Evolutionary conservation across 495 filamentous ascomycete genomes (phyloP).

Genomic region (Aspergillus conjunctus): DNA sequence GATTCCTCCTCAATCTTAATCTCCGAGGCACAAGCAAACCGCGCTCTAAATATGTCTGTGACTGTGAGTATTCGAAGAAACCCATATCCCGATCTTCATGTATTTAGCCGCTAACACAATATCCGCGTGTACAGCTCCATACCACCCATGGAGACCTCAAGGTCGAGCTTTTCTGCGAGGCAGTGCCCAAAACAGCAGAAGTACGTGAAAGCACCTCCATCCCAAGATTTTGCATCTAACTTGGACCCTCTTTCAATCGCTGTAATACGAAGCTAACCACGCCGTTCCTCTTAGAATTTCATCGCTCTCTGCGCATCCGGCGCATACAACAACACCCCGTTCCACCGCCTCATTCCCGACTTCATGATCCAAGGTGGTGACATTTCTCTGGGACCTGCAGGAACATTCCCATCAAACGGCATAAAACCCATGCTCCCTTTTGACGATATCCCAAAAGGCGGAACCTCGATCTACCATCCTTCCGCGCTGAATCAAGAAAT

Average conservation of each 20-base stretch:
- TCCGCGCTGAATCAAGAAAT: conserved; percentile 89
- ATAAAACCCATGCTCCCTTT: conserved; percentile 46
- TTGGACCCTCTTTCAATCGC: neutral
- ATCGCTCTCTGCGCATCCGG: conserved; percentile 88
- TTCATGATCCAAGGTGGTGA: conserved; percentile 95
- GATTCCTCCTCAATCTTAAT: neutral
- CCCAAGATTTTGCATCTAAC: neutral
- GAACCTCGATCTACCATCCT: conserved; percentile 80
- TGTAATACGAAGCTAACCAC: conserved; percentile 2
- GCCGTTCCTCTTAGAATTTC: conserved; percentile 69
- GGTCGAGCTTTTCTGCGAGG: conserved; percentile 94
- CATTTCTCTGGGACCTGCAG: conserved; percentile 61
- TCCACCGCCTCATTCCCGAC: conserved; percentile 84
- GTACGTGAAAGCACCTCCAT: conserved; percentile 48
- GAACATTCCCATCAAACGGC: conserved; percentile 37
- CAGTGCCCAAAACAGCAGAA: conserved; percentile 86
- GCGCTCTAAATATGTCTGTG: conserved; percentile 30
- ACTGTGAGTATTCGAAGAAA: conserved; percentile 26
- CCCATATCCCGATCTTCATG: neutral
- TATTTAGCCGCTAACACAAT: neutral
- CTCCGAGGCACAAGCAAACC: neutral
- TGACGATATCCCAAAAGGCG: conserved; percentile 68
- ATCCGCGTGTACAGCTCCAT: conserved; percentile 62
- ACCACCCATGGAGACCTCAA: conserved; percentile 91
- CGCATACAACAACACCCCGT: conserved; percentile 85